Conservation (phyloP, 139 green algal genomes). For the Chlorella sp. region DNA sequence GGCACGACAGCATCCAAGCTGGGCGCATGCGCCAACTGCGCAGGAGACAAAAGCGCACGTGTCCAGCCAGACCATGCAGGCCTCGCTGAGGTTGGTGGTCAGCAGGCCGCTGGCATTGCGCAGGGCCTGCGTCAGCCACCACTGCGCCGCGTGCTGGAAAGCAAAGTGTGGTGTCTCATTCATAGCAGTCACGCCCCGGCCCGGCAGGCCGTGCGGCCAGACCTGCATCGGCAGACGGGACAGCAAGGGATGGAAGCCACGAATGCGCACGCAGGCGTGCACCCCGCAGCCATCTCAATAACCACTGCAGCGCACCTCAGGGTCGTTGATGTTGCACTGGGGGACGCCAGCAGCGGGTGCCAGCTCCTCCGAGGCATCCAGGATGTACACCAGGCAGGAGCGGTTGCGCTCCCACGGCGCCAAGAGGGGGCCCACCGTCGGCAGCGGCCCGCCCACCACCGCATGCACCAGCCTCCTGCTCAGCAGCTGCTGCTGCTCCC, state of each 20-base stretch:
- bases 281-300: no score
- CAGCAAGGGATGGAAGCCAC: no score
- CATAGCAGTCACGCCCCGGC: not conserved
- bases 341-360: not conserved
- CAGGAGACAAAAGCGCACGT: not conserved
- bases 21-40: no score
- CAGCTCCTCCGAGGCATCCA: not conserved
- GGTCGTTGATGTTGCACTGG: not conserved
- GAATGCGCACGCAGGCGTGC: not conserved
- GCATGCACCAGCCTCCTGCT: no score
- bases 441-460: no score
- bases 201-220: not conserved
- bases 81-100: not conserved
- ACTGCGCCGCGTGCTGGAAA: not conserved
- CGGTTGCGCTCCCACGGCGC: no score
- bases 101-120: not conserved
- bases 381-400: not conserved
- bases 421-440: no score
- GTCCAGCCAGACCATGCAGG: constrained; percentile 2
- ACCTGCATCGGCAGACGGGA: not conserved
- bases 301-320: not conserved
- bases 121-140: constrained; percentile 4
- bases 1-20: no score
- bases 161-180: not conserved
- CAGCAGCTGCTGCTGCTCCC: no score